Evolutionary conservation across 495 filamentous ascomycete species (phyloP), one percentile per base, ranked within the genome.

Genomic region (Penicillium flavigenum): DNA sequence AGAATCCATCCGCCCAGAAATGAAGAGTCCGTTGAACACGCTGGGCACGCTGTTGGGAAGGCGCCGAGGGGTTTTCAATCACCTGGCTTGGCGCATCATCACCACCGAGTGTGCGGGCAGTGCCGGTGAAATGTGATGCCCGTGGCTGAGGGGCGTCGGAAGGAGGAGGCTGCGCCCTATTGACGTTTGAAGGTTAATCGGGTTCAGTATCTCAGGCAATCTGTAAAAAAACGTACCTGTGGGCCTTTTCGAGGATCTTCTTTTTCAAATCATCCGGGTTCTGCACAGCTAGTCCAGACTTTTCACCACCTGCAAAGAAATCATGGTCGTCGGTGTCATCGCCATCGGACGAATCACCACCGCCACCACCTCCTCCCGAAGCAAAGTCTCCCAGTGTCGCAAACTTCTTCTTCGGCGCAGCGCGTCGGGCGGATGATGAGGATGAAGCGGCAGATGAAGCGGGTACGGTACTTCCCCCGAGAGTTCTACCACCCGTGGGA

Each of bases 1-100:
- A 96, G 66, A 98, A 96, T 3, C 94, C 94, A 72, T 98, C 89
- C 14, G 81, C 76, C 94, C 94, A 98, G 58, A 98, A 87, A 63
- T 96, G 92, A 39, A 98, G 80, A 17, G 83, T 83, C 39, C 92
- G 84, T 41, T 83, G 80, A 12, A 83, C 82, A n/a, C 81, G 73
- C 52, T 76, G 73, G 5, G 80, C 69, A 8, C 66, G 66, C 51
- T 78, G 74, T 17, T 77, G 67, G 8, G 63, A 51, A 45, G 71
- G 69, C 6, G 77, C 78, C 27, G 67, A 72, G 38, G 90, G 83
- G 56, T 88, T 83, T 17, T 87, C 85, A 52, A 98, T 83, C 17
- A 82, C 73, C 47, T 85, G 79, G 59, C 87, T 92, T 24, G 89
- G 89, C 14, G 86, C 80, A 58, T 92, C 92, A 60, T 98, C 94